Evolutionary conservation across 805 yeast genomes (phyloP).

Genomic region (Maudiozyma saulgeensis): DNA sequence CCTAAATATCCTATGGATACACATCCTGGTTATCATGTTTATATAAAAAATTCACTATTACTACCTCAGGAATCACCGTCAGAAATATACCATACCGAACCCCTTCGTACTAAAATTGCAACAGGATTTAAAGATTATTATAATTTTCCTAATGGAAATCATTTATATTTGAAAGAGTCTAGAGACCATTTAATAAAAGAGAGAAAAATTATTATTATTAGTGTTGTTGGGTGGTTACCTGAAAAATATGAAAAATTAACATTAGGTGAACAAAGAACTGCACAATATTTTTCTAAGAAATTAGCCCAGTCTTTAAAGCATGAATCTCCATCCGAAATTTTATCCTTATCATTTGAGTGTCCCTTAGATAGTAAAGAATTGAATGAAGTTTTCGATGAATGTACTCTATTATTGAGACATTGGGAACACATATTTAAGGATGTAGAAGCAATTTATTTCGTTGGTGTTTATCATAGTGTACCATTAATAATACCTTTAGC

Average conservation of each 20-base stretch:
- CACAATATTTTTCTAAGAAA: slow-evolving; percentile 22
- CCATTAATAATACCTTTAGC: slow-evolving; percentile 41
- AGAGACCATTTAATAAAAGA: slow-evolving; percentile 12
- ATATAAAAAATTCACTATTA: slow-evolving; percentile 22
- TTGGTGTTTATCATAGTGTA: slow-evolving; percentile 45
- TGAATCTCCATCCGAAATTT: slow-evolving; percentile 15
- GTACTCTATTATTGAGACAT: slow-evolving; percentile 35
- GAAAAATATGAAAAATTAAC: slow-evolving; percentile 25
- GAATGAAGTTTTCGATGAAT: slow-evolving; percentile 34
- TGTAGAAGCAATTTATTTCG: slow-evolving; percentile 41
- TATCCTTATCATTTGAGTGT: slow-evolving; percentile 29
- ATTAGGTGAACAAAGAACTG: slow-evolving; percentile 20
- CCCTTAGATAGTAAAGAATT: slow-evolving; percentile 23
- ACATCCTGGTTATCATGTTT: slow-evolving; percentile 15
- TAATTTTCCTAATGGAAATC: slow-evolving; percentile 30
- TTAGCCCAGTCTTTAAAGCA: slow-evolving; percentile 25
- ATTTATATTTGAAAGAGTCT: slow-evolving; percentile 28
- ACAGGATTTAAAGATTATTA: slow-evolving; percentile 31
- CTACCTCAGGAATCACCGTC: slow-evolving; percentile 23
- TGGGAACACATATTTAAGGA: slow-evolving; percentile 41
- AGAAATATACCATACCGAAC: slow-evolving; percentile 25
- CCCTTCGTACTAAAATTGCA: slow-evolving; percentile 29
- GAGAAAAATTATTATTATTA: slow-evolving; percentile 23
- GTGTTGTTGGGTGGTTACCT: slow-evolving; percentile 27
- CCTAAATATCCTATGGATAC: slow-evolving; percentile 16